Conservation (phyloP, 495 filamentous ascomycete species). For the Platismatia glauca region DNA sequence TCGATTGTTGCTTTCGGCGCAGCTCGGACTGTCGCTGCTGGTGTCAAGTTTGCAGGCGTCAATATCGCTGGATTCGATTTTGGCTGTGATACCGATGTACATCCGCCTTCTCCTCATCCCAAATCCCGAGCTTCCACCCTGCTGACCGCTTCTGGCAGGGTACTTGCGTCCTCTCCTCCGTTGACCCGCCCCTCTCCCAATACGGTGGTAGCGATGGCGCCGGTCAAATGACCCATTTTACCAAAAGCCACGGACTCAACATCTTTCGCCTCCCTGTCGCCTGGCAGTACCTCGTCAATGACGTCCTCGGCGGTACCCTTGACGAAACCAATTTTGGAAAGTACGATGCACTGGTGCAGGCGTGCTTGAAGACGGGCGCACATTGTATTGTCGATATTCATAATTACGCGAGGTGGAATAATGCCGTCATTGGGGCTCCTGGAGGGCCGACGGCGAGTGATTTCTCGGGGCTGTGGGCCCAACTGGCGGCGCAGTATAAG, state of each 20-base stretch:
- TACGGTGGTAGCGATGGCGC: conserved; percentile 22
- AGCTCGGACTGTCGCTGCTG: conserved; percentile 17
- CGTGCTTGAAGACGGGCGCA: conserved; percentile 47
- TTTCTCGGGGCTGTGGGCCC: conserved; percentile 47
- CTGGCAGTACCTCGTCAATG: conserved; percentile 49
- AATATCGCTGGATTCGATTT: conserved; percentile 37
- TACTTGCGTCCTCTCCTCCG: conserved; percentile 2
- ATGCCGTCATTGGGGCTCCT: conserved; percentile 41
- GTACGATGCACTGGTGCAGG: conserved; percentile 50
- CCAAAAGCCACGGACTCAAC: conserved; percentile 42
- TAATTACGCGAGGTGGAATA: conserved; percentile 54
- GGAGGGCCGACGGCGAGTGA: conserved; percentile 40
- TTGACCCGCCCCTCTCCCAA: conserved; percentile 13
- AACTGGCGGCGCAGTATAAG: conserved; percentile 48
- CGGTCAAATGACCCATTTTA: conserved; percentile 50
- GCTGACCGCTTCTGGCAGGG: conserved; percentile 4
- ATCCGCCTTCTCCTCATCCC: neutral
- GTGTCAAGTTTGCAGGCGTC: conserved; percentile 30
- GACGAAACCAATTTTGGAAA: conserved; percentile 40
- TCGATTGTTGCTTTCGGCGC: conserved; percentile 16
- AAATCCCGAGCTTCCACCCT: neutral
- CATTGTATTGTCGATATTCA: conserved; percentile 53
- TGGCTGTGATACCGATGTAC: conserved; percentile 21
- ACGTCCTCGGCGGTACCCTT: conserved; percentile 39
- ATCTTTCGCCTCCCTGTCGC: conserved; percentile 48